phyloP scores from a whole-genome alignment of 1,284 basidiomycete species.

The Trichosporon coremiiforme region DNA sequence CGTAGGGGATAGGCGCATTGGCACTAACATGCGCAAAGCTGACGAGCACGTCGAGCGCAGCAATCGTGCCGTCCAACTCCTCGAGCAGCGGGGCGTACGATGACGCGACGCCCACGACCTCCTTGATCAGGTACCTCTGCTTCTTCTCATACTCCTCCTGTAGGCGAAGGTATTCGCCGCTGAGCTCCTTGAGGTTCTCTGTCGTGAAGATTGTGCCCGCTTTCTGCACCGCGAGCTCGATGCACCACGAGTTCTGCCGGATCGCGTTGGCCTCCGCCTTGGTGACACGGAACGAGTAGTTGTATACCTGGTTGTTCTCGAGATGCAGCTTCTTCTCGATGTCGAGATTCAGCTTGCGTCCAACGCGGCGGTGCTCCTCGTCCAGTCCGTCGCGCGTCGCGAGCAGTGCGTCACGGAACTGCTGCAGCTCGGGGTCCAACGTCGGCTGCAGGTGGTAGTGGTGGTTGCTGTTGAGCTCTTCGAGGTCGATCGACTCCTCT shows the following conservation, averaged over 20 bases:
- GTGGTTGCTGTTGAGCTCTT: slow-evolving; percentile 78
- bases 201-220: slow-evolving; percentile 94
- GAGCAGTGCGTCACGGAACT: slow-evolving; percentile 69
- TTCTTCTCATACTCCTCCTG: slow-evolving; percentile 72
- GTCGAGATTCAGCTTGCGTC: slow-evolving; percentile 76
- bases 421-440: slow-evolving; percentile 65
- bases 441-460: slow-evolving; percentile 79
- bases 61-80: slow-evolving; percentile 80
- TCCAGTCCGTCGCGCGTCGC: slow-evolving; percentile 79
- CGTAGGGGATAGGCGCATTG: slow-evolving; percentile 82
- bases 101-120: slow-evolving; percentile 89
- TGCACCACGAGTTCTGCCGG: slow-evolving; percentile 70
- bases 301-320: slow-evolving; percentile 87
- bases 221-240: slow-evolving; percentile 83
- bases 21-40: slow-evolving; percentile 89
- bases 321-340: slow-evolving; percentile 95
- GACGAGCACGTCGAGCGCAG: slow-evolving; percentile 87
- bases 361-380: slow-evolving; percentile 74
- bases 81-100: slow-evolving; percentile 91
- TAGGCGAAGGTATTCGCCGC: slow-evolving; percentile 72
- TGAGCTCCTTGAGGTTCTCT: slow-evolving; percentile 68
- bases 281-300: slow-evolving; percentile 90
- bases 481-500: slow-evolving; percentile 90
- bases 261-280: slow-evolving; percentile 85
- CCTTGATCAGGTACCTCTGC: slow-evolving; percentile 83